Evolutionary conservation across 495 filamentous ascomycete species (phyloP).

Genomic region (Apiosordaria backusii): DNA sequence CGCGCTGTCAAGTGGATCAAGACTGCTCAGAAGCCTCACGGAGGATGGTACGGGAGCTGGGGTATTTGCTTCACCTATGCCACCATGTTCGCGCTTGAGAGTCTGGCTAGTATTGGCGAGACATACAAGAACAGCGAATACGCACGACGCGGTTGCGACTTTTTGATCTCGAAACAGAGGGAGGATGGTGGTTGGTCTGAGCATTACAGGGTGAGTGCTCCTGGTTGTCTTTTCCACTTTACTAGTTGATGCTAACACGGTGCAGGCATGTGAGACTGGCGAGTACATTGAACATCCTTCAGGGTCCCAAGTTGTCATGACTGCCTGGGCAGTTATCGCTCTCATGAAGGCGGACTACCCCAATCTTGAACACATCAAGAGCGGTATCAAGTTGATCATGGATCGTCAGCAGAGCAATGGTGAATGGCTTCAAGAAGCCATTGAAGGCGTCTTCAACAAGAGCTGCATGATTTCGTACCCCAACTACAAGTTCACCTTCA

Average conservation of each 20-base stretch:
- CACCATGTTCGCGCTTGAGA: conserved; percentile 89
- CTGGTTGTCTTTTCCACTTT: neutral
- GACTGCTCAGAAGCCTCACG: conserved; percentile 70
- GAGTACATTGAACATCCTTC: conserved; percentile 49
- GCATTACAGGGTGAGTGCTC: conserved; percentile 69
- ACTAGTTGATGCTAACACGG: conserved; percentile 14
- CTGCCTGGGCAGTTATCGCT: conserved; percentile 83
- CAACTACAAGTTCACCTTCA: conserved; percentile 97
- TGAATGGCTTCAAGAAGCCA: conserved; percentile 92
- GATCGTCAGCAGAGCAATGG: conserved; percentile 78
- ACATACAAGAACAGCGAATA: conserved; percentile 68
- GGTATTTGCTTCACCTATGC: conserved; percentile 98
- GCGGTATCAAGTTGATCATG: conserved; percentile 79
- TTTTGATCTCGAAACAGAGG: conserved; percentile 76
- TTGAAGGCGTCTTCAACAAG: conserved; percentile 98
- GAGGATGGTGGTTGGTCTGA: conserved; percentile 96
- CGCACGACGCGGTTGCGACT: conserved; percentile 74
- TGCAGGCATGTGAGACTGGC: conserved; percentile 53
- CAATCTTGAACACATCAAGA: conserved; percentile 65
- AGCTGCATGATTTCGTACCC: conserved; percentile 99
- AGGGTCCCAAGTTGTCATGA: conserved; percentile 85
- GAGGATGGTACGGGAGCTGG: conserved; percentile 96
- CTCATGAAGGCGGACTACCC: conserved; percentile 85
- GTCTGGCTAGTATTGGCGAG: conserved; percentile 76
- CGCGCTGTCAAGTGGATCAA: conserved; percentile 79